phyloP scores from a whole-genome alignment of 2,329 filamentous ascomycete species.

The Penicillium brasilianum region DNA sequence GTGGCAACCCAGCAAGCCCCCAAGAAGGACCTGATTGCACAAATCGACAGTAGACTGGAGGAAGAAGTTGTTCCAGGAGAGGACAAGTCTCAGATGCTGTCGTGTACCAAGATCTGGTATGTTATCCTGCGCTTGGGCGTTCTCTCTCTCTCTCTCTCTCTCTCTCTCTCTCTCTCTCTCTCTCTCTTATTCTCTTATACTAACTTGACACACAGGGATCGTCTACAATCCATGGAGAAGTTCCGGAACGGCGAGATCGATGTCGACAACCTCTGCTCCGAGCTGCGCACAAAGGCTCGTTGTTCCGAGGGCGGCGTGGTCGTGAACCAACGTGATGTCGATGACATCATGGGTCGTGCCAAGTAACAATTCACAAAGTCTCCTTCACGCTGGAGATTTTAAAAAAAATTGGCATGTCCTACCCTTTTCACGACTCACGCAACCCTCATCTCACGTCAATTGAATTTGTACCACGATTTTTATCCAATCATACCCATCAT shows the following conservation, averaged over 20 bases:
- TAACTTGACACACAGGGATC: constrained; percentile 73
- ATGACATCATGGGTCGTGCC: constrained; percentile 67
- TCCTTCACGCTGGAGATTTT: constrained; percentile 8
- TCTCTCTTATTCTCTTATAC: constrained; percentile 29
- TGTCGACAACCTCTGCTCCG: constrained; percentile 87
- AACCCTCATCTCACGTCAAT: constrained; percentile 17
- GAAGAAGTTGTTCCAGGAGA: constrained; percentile 70
- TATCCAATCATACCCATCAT: constrained; percentile 34
- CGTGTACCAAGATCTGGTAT: constrained; percentile 92
- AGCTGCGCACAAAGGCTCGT: constrained; percentile 93
- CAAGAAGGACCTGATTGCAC: constrained; percentile 74
- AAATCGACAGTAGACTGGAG: constrained; percentile 72
- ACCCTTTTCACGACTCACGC: constrained; percentile 29
- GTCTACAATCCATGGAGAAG: constrained; percentile 81
- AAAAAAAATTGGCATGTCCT: background rate
- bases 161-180: background rate
- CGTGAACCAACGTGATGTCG: constrained; percentile 86
- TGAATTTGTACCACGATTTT: constrained; percentile 23
- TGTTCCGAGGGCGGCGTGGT: constrained; percentile 89
- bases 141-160: background rate
- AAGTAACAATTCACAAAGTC: constrained; percentile 24
- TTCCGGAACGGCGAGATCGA: constrained; percentile 92
- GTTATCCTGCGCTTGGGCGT: constrained; percentile 41
- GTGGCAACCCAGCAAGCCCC: constrained; percentile 38
- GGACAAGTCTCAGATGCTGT: constrained; percentile 69